Percentiles rank a stretch among this genome's conserved stretches.
Evolutionary conservation across 352 stramenopile species (phyloP).

Genomic region (Globisporangium cederbergense): DNA sequence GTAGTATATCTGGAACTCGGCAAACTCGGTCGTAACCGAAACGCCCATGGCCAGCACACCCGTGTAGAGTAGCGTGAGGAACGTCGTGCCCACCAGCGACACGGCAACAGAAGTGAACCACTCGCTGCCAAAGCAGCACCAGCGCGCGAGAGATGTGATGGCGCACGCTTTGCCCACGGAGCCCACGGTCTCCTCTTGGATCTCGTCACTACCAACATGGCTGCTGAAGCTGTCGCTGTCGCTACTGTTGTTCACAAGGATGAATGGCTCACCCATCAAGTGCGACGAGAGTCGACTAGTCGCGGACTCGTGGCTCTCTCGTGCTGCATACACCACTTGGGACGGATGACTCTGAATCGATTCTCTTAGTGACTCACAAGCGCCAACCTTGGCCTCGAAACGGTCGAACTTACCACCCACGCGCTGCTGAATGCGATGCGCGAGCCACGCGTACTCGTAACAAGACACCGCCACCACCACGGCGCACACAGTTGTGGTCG

Average conservation of each 20-base stretch:
- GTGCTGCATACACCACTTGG: conserved; percentile 11
- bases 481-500: conserved; percentile 58
- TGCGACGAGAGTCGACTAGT: conserved; percentile 4
- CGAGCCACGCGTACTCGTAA: conserved; percentile 72
- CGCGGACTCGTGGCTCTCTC: not conserved
- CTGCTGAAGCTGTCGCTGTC: not conserved
- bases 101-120: not conserved
- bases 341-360: conserved; percentile 21
- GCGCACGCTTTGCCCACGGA: conserved; percentile 1
- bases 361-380: not conserved
- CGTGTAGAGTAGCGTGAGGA: not conserved
- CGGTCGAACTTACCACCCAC: conserved; percentile 19
- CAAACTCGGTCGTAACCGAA: conserved; percentile 33
- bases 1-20: conserved; percentile 46
- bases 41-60: conserved; percentile 1
- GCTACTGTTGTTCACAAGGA: not conserved
- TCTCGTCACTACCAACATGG: not conserved
- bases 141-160: conserved; percentile 1
- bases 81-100: conserved; percentile 1
- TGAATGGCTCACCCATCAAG: not conserved
- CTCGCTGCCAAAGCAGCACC: conserved; percentile 8
- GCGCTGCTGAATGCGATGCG: conserved; percentile 59
- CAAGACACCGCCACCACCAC: conserved; percentile 58
- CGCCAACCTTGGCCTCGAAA: conserved; percentile 1
- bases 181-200: conserved; percentile 7